These are phyloP conservation scores for Lasiodiplodia sp. DNA, from an alignment of 2,329 filamentous ascomycete species.

Conservation along the genomic window DNA sequence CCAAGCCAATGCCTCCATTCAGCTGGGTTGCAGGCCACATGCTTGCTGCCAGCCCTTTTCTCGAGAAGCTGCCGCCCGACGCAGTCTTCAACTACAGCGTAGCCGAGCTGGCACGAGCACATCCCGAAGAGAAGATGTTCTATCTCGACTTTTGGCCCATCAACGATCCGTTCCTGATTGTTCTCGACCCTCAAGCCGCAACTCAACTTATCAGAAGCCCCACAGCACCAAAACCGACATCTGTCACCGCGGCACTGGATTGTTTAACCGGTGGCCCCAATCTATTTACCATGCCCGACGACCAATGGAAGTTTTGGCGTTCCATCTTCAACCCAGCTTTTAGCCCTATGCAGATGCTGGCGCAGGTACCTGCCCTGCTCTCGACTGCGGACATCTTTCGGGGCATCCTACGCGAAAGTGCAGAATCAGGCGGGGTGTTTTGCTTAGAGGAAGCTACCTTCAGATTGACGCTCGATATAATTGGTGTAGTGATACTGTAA, in stretches of 20 bases:
- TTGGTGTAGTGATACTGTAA: conserved; percentile 25
- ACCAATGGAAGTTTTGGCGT: conserved; percentile 36
- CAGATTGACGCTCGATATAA: conserved; percentile 27
- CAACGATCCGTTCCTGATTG: conserved; percentile 9
- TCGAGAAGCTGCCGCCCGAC: conserved; percentile 7
- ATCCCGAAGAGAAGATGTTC: conserved; percentile 10
- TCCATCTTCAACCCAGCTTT: conserved; percentile 37
- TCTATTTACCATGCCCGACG: conserved; percentile 31
- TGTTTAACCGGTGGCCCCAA: background rate
- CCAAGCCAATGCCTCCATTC: conserved; percentile 15
- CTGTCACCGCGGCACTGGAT: background rate
- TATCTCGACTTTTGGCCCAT: conserved; percentile 23
- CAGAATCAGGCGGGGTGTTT: conserved; percentile 7
- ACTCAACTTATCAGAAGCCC: background rate
- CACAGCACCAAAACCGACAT: background rate
- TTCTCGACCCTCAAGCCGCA: conserved; percentile 8
- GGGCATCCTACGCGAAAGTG: conserved; percentile 20
- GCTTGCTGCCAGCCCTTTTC: conserved; percentile 2
- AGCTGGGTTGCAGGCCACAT: conserved; percentile 11
- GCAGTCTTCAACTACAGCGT: conserved; percentile 13
- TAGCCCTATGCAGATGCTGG: conserved; percentile 34
- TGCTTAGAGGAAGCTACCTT: conserved; percentile 18
- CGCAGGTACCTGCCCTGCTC: conserved; percentile 33
- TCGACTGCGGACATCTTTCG: conserved; percentile 35
- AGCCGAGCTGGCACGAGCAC: background rate